Evolutionary conservation across 306 rosid species (phyloP).

Genomic region (Dicorynia guianensis): DNA sequence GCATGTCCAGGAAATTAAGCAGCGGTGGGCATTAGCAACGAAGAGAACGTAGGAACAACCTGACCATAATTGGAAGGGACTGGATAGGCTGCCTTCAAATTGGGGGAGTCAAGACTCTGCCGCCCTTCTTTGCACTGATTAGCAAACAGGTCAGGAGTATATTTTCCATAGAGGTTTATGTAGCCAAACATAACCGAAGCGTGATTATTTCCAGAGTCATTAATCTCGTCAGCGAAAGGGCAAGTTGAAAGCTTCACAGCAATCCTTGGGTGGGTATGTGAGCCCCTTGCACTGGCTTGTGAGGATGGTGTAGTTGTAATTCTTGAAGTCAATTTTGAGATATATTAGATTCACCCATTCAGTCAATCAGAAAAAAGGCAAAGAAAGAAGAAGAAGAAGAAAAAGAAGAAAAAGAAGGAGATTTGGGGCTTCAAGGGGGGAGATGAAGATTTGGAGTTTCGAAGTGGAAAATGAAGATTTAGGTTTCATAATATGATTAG

Average conservation of each 20-base stretch:
- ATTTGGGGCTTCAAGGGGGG: too few species aligned
- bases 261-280: constrained; percentile 60
- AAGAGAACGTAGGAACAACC: constrained; percentile 32
- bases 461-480: too few species aligned
- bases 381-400: too few species aligned
- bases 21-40: constrained; percentile 28
- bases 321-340: constrained; percentile 58
- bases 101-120: constrained; percentile 66
- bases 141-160: constrained; percentile 90
- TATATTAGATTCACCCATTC: not conserved
- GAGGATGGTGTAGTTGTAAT: constrained; percentile 74
- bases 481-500: too few species aligned
- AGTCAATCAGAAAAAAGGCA: not conserved
- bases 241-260: constrained; percentile 86
- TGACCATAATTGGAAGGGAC: constrained; percentile 10
- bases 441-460: too few species aligned
- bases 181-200: constrained; percentile 84
- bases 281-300: constrained; percentile 98
- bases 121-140: constrained; percentile 70
- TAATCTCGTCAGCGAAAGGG: constrained; percentile 51
- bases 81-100: not conserved
- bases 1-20: constrained; percentile 38
- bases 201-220: constrained; percentile 62
- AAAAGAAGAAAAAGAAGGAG: too few species aligned
- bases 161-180: constrained; percentile 83